Percentiles rank a stretch among this genome's conserved stretches.
Evolutionary conservation across 1,284 basidiomycete species (phyloP).

Genomic region (Sporisorium reilianum): DNA sequence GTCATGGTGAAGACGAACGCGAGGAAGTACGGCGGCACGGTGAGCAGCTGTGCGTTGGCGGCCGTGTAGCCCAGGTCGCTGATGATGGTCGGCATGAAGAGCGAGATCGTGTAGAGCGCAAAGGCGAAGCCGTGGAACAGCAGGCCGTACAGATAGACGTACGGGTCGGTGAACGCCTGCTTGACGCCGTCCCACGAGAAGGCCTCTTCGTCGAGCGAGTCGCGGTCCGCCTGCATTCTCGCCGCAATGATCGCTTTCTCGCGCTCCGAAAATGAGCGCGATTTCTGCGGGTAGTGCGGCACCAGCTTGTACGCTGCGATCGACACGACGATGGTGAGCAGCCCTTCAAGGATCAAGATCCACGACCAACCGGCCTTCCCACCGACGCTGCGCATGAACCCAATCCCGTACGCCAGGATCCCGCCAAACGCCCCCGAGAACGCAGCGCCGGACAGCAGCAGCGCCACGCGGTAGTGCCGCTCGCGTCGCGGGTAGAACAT

Average conservation of each 20-base stretch:
- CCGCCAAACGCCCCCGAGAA: conserved; percentile 62
- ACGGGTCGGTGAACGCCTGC: conserved; percentile 74
- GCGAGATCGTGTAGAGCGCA: conserved; percentile 56
- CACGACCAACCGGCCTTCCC: conserved; percentile 70
- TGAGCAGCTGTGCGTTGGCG: conserved; percentile 77
- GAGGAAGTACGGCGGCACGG: conserved; percentile 75
- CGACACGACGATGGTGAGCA: conserved; percentile 73
- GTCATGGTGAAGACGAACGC: conserved; percentile 67
- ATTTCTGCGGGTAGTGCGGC: conserved; percentile 75
- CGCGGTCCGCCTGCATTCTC: conserved; percentile 74
- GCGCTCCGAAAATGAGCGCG: conserved; percentile 73
- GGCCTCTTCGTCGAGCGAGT: conserved; percentile 72
- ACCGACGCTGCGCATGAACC: conserved; percentile 75
- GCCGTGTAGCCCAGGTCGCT: conserved; percentile 74
- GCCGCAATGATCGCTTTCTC: conserved; percentile 73
- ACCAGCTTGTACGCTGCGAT: conserved; percentile 74
- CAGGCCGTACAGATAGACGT: conserved; percentile 77
- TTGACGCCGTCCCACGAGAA: conserved; percentile 68
- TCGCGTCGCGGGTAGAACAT: conserved; percentile 76
- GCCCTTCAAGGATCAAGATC: conserved; percentile 77
- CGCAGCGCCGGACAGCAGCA: conserved; percentile 71
- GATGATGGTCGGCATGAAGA: conserved; percentile 73
- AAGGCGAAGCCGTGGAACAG: conserved; percentile 77
- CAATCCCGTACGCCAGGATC: conserved; percentile 74
- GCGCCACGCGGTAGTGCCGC: conserved; percentile 75